These are phyloP conservation scores for Nevesoporus exiguus DNA, from an alignment of 768 basidiomycete species.

Conservation along the genomic window DNA sequence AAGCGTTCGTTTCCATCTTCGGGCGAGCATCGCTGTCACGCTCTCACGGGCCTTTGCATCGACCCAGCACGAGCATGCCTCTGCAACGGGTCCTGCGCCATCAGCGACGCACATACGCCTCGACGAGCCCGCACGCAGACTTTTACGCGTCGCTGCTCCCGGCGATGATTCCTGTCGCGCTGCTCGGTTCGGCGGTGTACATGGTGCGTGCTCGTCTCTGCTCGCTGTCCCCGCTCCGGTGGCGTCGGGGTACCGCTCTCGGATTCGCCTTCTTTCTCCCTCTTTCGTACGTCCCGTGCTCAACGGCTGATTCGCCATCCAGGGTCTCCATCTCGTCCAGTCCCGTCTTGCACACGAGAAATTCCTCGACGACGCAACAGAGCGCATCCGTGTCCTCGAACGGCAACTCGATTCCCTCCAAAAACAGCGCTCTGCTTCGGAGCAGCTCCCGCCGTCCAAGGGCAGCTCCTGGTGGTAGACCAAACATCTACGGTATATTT, in stretches of 20 bases:
- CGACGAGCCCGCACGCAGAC: conserved; percentile 49
- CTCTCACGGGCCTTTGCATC: no score
- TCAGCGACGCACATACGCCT: conserved; percentile 6
- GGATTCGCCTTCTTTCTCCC: not conserved
- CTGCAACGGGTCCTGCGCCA: not conserved
- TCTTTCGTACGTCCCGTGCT: conserved; percentile 2
- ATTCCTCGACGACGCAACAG: conserved; percentile 58
- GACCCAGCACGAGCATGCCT: no score
- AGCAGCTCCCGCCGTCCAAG: not conserved
- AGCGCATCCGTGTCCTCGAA: conserved; percentile 54
- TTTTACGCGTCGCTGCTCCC: conserved; percentile 72
- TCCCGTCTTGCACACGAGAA: conserved; percentile 66
- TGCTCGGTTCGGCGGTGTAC: conserved; percentile 78
- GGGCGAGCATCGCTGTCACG: not conserved
- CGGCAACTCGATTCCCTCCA: conserved; percentile 46
- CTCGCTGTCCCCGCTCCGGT: not conserved
- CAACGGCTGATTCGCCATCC: conserved; percentile 9
- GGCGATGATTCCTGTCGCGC: conserved; percentile 72
- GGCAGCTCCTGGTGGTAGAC: conserved; percentile 22
- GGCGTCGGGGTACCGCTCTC: conserved; percentile 8
- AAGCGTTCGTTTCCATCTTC: not conserved
- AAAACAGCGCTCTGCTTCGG: not conserved
- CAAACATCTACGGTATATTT: conserved; percentile 16
- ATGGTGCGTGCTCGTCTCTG: conserved; percentile 42
- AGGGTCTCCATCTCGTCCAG: conserved; percentile 64